Evolutionary conservation across 345 rosid genomes (phyloP).

Genomic region (rapeseed (Brassica napus)): DNA sequence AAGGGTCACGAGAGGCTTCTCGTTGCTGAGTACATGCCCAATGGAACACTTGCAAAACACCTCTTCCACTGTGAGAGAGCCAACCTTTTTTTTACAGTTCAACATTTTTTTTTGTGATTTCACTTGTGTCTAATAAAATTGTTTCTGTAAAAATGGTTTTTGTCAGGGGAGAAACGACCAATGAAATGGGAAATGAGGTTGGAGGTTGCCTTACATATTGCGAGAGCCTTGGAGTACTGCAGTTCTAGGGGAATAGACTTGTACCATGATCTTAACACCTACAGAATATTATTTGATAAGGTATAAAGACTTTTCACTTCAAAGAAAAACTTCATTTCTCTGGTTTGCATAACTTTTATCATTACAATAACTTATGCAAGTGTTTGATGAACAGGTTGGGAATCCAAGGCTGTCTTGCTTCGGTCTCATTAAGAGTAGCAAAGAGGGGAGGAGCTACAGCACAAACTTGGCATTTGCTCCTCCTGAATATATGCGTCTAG

Average conservation of each 20-base stretch:
- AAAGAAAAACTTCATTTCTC: not conserved
- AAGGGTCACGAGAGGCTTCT: slow-evolving; percentile 89
- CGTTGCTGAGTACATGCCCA: slow-evolving; percentile 86
- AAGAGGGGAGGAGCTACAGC: slow-evolving; percentile 95
- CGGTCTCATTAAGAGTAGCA: slow-evolving; percentile 93
- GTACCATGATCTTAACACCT: slow-evolving; percentile 95
- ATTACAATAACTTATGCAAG: not conserved
- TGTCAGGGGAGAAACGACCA: slow-evolving; percentile 89
- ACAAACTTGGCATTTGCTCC: slow-evolving; percentile 98
- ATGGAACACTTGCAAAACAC: slow-evolving; percentile 92
- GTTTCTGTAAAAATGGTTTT: not conserved
- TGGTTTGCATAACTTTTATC: not conserved
- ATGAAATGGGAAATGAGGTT: slow-evolving; percentile 99
- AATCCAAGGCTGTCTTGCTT: slow-evolving; percentile 91
- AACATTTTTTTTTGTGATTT: too few relatives aligned
- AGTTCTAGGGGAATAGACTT: slow-evolving; percentile 75
- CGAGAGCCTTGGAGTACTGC: slow-evolving; percentile 85
- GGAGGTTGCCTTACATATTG: slow-evolving; percentile 82
- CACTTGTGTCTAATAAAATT: not conserved
- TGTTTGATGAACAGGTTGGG: slow-evolving; percentile 47
- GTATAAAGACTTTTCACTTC: not conserved
- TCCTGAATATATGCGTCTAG: slow-evolving; percentile 88
- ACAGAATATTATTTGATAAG: slow-evolving; percentile 86
- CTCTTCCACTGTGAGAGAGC: slow-evolving; percentile 75
- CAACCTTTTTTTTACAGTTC: not conserved